Conservation (phyloP, 202 grass and related monocot genomes). For the Zoysia matrella region DNA sequence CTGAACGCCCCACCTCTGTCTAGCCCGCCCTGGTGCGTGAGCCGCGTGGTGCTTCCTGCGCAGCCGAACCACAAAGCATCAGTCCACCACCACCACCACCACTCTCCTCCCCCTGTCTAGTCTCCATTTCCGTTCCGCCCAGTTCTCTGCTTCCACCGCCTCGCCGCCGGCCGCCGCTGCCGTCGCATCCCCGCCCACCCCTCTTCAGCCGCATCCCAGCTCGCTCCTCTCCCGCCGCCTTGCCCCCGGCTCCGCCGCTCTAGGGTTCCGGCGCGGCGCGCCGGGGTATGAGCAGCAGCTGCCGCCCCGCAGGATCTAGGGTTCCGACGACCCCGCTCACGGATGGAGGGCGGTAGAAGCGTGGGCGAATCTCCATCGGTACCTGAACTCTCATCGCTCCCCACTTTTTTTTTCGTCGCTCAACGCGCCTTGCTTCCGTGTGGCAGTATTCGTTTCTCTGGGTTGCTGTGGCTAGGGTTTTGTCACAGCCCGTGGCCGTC, state of each 20-base stretch:
- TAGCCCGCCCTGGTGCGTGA: conserved; percentile 26
- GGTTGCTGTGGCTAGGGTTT: background rate
- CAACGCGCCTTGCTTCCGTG: background rate
- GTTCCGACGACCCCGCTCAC: conserved; percentile 82
- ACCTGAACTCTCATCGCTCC: conserved; percentile 10
- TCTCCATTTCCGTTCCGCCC: background rate
- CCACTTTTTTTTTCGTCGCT: background rate
- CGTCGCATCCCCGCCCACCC: background rate
- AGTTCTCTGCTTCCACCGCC: background rate
- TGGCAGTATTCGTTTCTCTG: background rate
- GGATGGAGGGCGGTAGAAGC: conserved; percentile 98
- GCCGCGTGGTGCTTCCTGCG: conserved; percentile 36
- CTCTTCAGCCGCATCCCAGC: too few relatives aligned
- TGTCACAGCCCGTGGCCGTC: too few relatives aligned
- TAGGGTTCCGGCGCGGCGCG: conserved; percentile 70
- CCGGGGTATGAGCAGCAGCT: conserved; percentile 81
- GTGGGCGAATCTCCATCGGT: conserved; percentile 70
- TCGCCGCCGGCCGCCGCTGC: conserved; percentile 26
- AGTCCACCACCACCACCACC: conserved; percentile 5
- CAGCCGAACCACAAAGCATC: conserved; percentile 47
- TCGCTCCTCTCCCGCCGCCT: background rate
- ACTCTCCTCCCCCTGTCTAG: background rate
- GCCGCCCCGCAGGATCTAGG: conserved; percentile 86
- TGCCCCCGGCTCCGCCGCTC: background rate
- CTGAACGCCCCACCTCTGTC: background rate